Conservation (phyloP, 2,329 filamentous ascomycete species). For the Xylaria sp. region DNA sequence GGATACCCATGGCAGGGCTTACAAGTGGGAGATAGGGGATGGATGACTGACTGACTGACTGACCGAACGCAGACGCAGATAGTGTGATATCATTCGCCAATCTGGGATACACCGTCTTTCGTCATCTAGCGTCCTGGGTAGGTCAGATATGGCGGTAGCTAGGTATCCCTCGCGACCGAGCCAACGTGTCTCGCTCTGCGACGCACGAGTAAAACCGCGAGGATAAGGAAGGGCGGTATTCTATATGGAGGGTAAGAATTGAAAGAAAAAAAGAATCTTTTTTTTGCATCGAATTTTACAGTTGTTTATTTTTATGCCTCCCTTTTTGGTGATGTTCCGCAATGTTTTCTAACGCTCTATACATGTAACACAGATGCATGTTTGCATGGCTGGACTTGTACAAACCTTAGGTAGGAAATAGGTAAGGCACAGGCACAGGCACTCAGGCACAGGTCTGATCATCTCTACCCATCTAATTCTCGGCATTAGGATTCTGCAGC, state of each 20-base stretch:
- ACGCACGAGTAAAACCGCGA: background rate
- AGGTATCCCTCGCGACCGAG: background rate
- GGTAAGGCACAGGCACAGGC: too few relatives aligned
- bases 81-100: conserved; percentile 18
- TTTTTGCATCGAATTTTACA: background rate
- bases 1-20: background rate
- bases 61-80: background rate
- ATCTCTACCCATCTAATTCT: background rate
- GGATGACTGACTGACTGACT: too few relatives aligned
- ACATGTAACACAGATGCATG: background rate
- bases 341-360: background rate
- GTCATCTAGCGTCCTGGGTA: background rate
- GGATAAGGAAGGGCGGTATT: background rate
- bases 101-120: background rate
- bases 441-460: background rate
- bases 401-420: background rate
- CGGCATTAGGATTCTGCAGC: background rate
- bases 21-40: background rate
- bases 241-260: background rate
- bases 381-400: background rate
- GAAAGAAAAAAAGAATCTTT: background rate
- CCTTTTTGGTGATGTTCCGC: background rate
- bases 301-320: background rate
- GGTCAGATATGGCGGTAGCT: background rate
- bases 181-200: background rate